These are phyloP conservation scores for Colletotrichum sp. DNA, from an alignment of 2,329 filamentous ascomycete genomes.

Conservation along the genomic window DNA sequence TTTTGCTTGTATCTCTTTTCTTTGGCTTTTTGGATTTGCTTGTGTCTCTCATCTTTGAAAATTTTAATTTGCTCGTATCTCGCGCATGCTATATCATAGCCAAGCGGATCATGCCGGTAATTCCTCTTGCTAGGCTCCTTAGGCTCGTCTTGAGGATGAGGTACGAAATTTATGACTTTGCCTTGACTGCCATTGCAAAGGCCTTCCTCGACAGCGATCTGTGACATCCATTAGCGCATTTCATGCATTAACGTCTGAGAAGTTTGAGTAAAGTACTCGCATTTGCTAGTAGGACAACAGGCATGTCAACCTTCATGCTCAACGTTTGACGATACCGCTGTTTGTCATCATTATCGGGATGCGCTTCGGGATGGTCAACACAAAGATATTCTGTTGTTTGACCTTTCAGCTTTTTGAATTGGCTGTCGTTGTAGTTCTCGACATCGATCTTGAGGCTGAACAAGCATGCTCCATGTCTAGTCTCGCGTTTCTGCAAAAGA, in stretches of 20 bases:
- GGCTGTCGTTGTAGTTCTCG: background rate
- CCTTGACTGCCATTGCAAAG: background rate
- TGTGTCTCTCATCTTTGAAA: background rate
- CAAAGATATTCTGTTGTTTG: background rate
- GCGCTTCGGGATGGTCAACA: background rate
- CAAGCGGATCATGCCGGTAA: background rate
- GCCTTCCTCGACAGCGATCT: background rate
- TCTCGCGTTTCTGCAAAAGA: slow-evolving; percentile 49
- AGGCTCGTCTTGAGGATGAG: background rate
- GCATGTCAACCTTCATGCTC: background rate
- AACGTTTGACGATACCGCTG: background rate
- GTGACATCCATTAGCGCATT: background rate
- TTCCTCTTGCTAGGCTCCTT: background rate
- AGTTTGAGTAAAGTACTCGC: background rate
- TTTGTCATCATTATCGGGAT: background rate
- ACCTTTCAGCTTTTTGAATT: no score
- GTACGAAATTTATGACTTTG: background rate
- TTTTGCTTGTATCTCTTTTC: no score
- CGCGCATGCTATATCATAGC: background rate
- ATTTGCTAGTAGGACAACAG: background rate
- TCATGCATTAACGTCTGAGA: background rate
- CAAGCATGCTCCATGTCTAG: background rate
- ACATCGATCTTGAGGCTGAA: background rate
- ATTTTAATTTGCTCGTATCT: background rate
- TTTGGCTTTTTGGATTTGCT: no score